Conservation (phyloP, 2,329 filamentous ascomycete genomes). For the Aspergillus spinulosporus region DNA sequence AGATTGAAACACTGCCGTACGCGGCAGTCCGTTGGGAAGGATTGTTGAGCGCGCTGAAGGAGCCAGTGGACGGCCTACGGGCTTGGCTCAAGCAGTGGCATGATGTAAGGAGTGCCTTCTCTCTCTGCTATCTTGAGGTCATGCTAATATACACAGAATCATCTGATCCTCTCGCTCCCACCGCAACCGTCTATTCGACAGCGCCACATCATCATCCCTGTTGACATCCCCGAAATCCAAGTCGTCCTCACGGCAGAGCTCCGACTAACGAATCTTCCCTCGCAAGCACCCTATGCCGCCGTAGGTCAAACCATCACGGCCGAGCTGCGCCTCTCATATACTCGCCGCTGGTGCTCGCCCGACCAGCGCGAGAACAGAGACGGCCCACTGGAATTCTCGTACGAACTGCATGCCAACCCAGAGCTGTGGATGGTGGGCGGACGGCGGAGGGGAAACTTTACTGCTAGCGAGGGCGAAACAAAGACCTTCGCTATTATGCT, state of each 20-base stretch:
- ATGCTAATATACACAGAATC: slow-evolving; percentile 28
- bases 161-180: slow-evolving; percentile 35
- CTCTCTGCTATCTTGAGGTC: not conserved
- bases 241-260: slow-evolving; percentile 72
- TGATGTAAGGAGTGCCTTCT: slow-evolving; percentile 40
- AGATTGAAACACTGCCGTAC: slow-evolving; percentile 54
- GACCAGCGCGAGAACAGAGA: slow-evolving; percentile 33
- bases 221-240: slow-evolving; percentile 81
- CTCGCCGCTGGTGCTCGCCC: slow-evolving; percentile 53
- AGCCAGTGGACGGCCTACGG: slow-evolving; percentile 45
- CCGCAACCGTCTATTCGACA: slow-evolving; percentile 41
- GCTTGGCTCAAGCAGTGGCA: slow-evolving; percentile 61
- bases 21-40: slow-evolving; percentile 56
- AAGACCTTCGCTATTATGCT: slow-evolving; percentile 67
- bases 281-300: slow-evolving; percentile 39
- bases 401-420: slow-evolving; percentile 72
- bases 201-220: slow-evolving; percentile 77
- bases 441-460: slow-evolving; percentile 74
- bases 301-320: slow-evolving; percentile 52
- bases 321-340: slow-evolving; percentile 54
- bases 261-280: slow-evolving; percentile 32
- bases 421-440: slow-evolving; percentile 87
- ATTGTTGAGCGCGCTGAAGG: slow-evolving; percentile 54
- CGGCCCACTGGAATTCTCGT: slow-evolving; percentile 71
- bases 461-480: slow-evolving; percentile 47